Base-by-base conservation (phyloP, 2,329 filamentous ascomycete genomes). In the Colletotrichum musae region DNA sequence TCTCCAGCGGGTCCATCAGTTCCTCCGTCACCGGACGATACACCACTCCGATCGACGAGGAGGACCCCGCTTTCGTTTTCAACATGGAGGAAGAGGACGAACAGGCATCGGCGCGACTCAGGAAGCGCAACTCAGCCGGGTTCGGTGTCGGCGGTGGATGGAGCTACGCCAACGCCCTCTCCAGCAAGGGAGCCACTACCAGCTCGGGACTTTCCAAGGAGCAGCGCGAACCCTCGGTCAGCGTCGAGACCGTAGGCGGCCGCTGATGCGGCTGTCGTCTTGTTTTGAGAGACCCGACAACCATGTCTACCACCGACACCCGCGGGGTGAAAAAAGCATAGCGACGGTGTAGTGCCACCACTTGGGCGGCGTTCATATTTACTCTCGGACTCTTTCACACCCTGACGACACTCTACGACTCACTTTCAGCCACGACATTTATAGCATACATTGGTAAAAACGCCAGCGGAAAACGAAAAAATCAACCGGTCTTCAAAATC, bases 11-110 rank as follows among this genome's bases (percentile, higher is more conserved):
- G 36, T 90, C 88, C 72, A 85, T 89, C 73, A 83, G 86, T 72
- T 88, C 87, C 56, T 84, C 80, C 21, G 80, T 81, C 47, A 87
- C 84, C 47, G 87, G 87, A 21, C 82, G 89, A 16, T 90, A 90
- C 75, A 89, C 89, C 2, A 91, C 88, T 1, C 89, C 89, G 3
- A 91, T 91, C 70, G 89, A 91, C 68, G 89, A 91, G 75, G 89
- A 91, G 73, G 88, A 91, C 64, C 83, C 87, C 4, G 86, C 88
- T 28, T 90, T 91, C 72, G 87, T 91, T 15, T 91, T 91, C 76
- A 88, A 82, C 74, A 91, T 91, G 89, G 89, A 91, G 72, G 88
- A 89, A 64, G 87, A 88, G 28, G 88, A 89, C 39, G 80, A 85
- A 24, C 80, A 85, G 45, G 79, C 78, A 12, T 80, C 82, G 18